A percentile compares a stretch with the other conserved stretches of the same genome.
phyloP scores from a whole-genome alignment of 1,284 basidiomycete species.

The Chalciporus sp. region DNA sequence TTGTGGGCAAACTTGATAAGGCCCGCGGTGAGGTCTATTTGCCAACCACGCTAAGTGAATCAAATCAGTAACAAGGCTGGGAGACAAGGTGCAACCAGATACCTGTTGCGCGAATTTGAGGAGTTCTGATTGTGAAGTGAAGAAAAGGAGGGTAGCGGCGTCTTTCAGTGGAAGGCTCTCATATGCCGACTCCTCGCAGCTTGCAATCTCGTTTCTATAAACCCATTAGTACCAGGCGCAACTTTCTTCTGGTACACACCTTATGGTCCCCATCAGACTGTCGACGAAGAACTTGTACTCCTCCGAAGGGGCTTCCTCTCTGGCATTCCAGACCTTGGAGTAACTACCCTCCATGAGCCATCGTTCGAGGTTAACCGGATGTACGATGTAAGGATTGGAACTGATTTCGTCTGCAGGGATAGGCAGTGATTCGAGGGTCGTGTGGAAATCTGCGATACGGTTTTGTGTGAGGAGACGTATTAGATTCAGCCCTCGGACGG shows the following conservation, averaged over 20 bases:
- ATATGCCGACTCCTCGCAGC: conserved; percentile 90
- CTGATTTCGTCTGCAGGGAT: conserved; percentile 73
- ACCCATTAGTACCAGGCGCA: background rate
- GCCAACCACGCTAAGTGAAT: conserved; percentile 65
- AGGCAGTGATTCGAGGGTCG: conserved; percentile 94
- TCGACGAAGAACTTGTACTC: conserved; percentile 93
- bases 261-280: conserved; percentile 89
- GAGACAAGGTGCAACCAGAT: conserved; percentile 16
- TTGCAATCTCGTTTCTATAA: conserved; percentile 87
- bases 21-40: conserved; percentile 62
- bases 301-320: conserved; percentile 83
- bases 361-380: conserved; percentile 89
- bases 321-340: conserved; percentile 96
- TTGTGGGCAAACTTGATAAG: conserved; percentile 70
- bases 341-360: conserved; percentile 99
- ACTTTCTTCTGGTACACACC: conserved; percentile 43
- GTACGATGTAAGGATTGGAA: conserved; percentile 79
- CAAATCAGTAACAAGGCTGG: background rate
- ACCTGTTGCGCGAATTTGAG: conserved; percentile 79
- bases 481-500: conserved; percentile 91
- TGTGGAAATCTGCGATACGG: conserved; percentile 97
- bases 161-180: conserved; percentile 86
- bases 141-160: conserved; percentile 87
- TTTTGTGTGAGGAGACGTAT: conserved; percentile 95
- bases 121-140: conserved; percentile 77